A percentile compares a stretch with the other conserved stretches of the same genome.
Evolutionary conservation across 2,329 filamentous ascomycete species (phyloP).

Genomic region (Phyllosticta capitalensis): DNA sequence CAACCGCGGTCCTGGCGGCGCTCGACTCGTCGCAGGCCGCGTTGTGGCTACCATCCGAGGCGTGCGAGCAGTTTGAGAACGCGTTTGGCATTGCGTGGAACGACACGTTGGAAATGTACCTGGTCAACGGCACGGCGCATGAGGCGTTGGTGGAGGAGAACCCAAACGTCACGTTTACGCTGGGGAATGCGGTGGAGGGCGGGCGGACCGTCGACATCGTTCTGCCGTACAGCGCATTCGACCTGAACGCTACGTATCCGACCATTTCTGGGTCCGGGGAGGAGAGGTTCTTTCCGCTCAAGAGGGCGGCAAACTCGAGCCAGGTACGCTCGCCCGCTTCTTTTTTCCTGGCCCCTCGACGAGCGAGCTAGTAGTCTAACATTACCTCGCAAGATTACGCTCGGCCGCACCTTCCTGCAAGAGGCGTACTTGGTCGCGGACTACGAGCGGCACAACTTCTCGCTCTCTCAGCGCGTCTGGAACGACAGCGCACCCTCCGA

Average conservation of each 20-base stretch:
- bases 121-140: conserved; percentile 31
- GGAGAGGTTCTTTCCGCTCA: conserved; percentile 28
- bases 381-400: not conserved
- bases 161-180: conserved; percentile 16
- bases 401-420: conserved; percentile 29
- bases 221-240: conserved; percentile 3
- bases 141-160: conserved; percentile 21
- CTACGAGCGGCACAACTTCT: conserved; percentile 27
- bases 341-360: not conserved
- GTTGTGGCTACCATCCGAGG: conserved; percentile 19
- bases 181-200: not conserved
- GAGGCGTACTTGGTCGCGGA: conserved; percentile 30
- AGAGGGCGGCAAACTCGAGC: conserved; percentile 26
- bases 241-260: not conserved
- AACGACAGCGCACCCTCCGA: not conserved
- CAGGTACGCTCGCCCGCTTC: conserved; percentile 13
- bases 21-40: not conserved
- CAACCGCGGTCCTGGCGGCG: not conserved
- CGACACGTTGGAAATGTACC: conserved; percentile 26
- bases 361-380: not conserved
- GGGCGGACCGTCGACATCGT: not conserved
- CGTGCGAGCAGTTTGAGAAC: conserved; percentile 32
- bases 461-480: conserved; percentile 10
- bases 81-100: conserved; percentile 33
- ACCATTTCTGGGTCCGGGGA: not conserved